Evolutionary conservation across 495 filamentous ascomycete genomes (phyloP), one percentile per base, ranked within the genome.

Genomic region (Penicillium samsonianum): DNA sequence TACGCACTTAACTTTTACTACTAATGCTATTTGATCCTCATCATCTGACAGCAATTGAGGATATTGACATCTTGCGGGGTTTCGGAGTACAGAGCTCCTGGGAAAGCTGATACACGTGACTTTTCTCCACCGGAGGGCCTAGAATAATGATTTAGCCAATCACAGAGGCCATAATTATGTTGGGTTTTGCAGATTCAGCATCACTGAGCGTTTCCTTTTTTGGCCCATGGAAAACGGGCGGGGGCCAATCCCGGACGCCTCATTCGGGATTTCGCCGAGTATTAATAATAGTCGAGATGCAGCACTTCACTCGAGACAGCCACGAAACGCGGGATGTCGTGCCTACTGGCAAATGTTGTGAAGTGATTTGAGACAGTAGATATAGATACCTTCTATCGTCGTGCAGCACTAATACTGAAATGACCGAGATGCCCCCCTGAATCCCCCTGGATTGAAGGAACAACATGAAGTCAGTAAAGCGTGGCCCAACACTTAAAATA

Each of bases 51-150:
- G 16, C 50, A 55, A 54, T 45, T 44, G 42, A 35, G 4, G 4
- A 38, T 12, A 8, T 28, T 35, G 31, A 14, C 30, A 46, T 5
- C 53, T 55, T 55, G 53, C 53, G 53, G 53, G 53, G 53, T 55
- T 44, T 58, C 66, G 66, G 66, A 68, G 60, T 61, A 68, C 66
- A 64, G 66, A 59, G 66, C 66, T 68, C 66, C 65, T 45, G 42
- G 43, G 33, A 38, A 5, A 44, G 26, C 35, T 47, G 30, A 48
- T 50, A 35, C 66, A 66, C 66, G 66, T 68, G 66, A 66, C 30
- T 22, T 17, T 35, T 23, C 40, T 52, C 57, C 59, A 60, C 65
- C 50, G 33, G 50, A 40, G 14, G 50, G 51, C 26, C 42, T 45
- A 53, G 51, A 49, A 35, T 26, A 33, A 47, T 20, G n/a, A 26